Evolutionary conservation across 2,329 filamentous ascomycete genomes (phyloP), one percentile per base, ranked within the genome.

Genomic region (Lasiodiplodia theobromae): DNA sequence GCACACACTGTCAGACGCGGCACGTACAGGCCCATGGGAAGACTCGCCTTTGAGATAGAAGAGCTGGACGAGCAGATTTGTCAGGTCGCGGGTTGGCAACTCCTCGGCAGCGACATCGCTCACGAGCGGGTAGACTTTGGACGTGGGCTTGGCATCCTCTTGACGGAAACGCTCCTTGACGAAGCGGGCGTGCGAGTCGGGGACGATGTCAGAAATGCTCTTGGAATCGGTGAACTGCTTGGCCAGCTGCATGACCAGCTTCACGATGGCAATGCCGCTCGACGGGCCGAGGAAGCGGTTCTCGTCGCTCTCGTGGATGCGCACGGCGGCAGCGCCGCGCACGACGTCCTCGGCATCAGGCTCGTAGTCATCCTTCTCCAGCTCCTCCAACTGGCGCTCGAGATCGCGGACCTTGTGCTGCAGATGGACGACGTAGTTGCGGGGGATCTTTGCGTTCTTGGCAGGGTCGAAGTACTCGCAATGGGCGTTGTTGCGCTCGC

Each of bases 391-490:
- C 82, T 97, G 92, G 70, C 88, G 88, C 81, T 97, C 93, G 65
- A 98, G 86, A 62, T 89, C 87, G 69, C 91, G 90, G 52, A 97
- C 94, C 76, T 89, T 93, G 72, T 96, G 92, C 79, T 97, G 94
- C 28, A 99, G 88, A 74, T 91, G 92, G 70, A 97, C 91, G 70
- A 99, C 96, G 82, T 98, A 98, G 75, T 91, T 92, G 71, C 96
- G 90, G 71, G 93, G 92, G 74, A 98, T 93, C 77, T 92, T 94
- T 75, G 89, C 89, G 71, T 92, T 91, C 79, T 94, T 96, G 64
- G 91, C 86, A 37, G 94, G 93, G 81, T 99, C 96, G 79, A 92
- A 97, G 82, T 98, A 99, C 77, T 97, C 95, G 86, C 96, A 99
- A 70, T 89, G 87, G 37, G 94, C 93, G 75, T 94, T 94, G 71